Conservation (phyloP, 495 filamentous ascomycete species). For the Podospora tetraspora region DNA sequence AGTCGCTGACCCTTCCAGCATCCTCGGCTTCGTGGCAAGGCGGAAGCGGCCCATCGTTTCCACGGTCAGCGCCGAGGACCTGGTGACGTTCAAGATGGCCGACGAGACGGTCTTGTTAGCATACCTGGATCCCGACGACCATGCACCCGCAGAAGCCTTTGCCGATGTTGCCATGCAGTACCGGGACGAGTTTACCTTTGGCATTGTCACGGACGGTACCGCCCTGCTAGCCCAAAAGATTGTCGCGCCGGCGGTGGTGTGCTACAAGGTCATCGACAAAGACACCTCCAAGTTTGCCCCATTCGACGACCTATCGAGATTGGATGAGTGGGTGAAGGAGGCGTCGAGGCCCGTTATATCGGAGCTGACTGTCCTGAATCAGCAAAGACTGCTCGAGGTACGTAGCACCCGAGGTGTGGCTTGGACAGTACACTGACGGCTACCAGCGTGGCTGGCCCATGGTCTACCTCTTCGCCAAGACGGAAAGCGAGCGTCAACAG, state of each 20-base stretch:
- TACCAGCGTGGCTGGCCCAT: slow-evolving; percentile 38
- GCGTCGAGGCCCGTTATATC: slow-evolving; percentile 31
- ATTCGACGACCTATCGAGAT: slow-evolving; percentile 18
- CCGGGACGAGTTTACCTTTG: slow-evolving; percentile 37
- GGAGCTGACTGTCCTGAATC: slow-evolving; percentile 37
- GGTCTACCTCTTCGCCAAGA: slow-evolving; percentile 39
- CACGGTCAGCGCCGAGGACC: slow-evolving; percentile 9
- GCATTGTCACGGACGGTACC: slow-evolving; percentile 20
- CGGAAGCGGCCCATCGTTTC: slow-evolving; percentile 29
- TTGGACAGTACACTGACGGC: background rate
- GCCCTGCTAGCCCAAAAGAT: slow-evolving; percentile 16
- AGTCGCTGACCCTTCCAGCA: slow-evolving; percentile 21
- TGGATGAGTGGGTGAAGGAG: slow-evolving; percentile 31
- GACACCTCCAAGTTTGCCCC: slow-evolving; percentile 25
- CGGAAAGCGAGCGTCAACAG: slow-evolving; percentile 21
- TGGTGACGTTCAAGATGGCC: slow-evolving; percentile 30
- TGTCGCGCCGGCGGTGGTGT: slow-evolving; percentile 28
- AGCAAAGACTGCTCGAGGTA: slow-evolving; percentile 35
- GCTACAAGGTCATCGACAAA: slow-evolving; percentile 33
- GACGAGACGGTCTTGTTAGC: slow-evolving; percentile 38
- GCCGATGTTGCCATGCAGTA: slow-evolving; percentile 27
- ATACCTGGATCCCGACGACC: slow-evolving; percentile 26
- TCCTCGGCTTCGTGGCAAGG: slow-evolving; percentile 31
- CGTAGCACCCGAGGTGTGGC: slow-evolving; percentile 10
- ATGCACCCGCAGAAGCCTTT: slow-evolving; percentile 17